A percentile compares a stretch with the other conserved stretches of the same genome.
Conservation (phyloP, 129 eudicot genomes). For the Flaveria trinervia region DNA sequence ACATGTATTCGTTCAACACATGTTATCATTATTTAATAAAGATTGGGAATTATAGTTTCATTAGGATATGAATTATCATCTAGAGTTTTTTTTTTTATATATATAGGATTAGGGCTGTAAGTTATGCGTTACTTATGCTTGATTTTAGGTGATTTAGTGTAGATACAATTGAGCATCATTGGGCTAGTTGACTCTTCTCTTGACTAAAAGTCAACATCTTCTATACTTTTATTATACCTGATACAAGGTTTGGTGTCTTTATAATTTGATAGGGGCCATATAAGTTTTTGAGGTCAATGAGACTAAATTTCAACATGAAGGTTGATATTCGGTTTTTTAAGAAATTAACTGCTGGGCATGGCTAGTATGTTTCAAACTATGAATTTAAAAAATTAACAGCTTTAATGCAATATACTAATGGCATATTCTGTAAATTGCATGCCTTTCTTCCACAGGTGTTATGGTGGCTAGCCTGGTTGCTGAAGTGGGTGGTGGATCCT, state of each 20-base stretch:
- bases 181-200: too few species aligned
- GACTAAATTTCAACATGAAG: neutral
- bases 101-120: neutral
- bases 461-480: slow-evolving; percentile 63
- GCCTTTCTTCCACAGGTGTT: slow-evolving; percentile 40
- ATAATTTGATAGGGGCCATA: neutral
- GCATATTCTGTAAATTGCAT: neutral
- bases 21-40: neutral
- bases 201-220: too few species aligned
- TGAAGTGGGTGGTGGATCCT: slow-evolving; percentile 92
- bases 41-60: neutral
- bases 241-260: too few species aligned
- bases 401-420: neutral
- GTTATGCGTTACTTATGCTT: neutral
- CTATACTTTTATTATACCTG: too few species aligned
- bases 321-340: neutral
- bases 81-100: neutral
- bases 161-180: neutral
- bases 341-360: neutral
- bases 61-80: neutral
- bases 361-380: too few species aligned
- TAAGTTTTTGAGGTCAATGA: neutral
- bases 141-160: neutral
- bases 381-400: too few species aligned
- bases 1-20: too few species aligned